Conservation (phyloP, 225 moss, liverwort and hornwort species). For the Physcomitrellopsis africana region DNA sequence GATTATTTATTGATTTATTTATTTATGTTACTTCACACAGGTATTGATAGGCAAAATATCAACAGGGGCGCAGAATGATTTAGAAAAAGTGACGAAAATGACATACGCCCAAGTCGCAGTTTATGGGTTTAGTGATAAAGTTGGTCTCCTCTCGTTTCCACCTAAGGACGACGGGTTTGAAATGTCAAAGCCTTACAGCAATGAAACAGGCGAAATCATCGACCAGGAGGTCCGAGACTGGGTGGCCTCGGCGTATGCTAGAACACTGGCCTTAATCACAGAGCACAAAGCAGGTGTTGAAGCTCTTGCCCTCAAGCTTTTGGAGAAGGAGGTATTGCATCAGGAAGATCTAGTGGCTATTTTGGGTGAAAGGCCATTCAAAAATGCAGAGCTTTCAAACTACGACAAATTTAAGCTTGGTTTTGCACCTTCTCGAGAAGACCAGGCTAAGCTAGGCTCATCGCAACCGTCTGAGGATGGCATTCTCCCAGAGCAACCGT, state of each 20-base stretch:
- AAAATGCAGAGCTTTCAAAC: slow-evolving; percentile 85
- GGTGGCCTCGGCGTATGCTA: slow-evolving; percentile 84
- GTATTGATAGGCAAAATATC: slow-evolving; percentile 90
- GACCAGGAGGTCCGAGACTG: slow-evolving; percentile 95
- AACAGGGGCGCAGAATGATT: slow-evolving; percentile 94
- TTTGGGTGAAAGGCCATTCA: slow-evolving; percentile 93
- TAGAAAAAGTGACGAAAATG: slow-evolving; percentile 98
- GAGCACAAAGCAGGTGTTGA: slow-evolving; percentile 81
- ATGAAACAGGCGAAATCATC: slow-evolving; percentile 91
- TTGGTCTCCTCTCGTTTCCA: slow-evolving; percentile 91
- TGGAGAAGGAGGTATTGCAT: slow-evolving; percentile 96
- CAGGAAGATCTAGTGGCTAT: slow-evolving; percentile 86
- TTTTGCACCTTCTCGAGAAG: slow-evolving; percentile 66
- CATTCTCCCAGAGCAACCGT: slow-evolving; percentile 56
- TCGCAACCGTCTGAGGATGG: slow-evolving; percentile 41
- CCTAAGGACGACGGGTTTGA: slow-evolving; percentile 97
- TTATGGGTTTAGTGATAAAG: slow-evolving; percentile 97
- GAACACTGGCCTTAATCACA: slow-evolving; percentile 76
- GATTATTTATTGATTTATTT: neutral
- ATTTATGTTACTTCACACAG: slow-evolving; percentile 38
- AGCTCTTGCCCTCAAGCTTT: slow-evolving; percentile 75
- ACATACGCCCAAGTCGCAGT: slow-evolving; percentile 98
- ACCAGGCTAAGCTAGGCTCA: slow-evolving; percentile 46
- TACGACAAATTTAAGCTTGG: slow-evolving; percentile 93
- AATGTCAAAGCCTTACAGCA: slow-evolving; percentile 96